A percentile compares a stretch with the other conserved stretches of the same genome.
phyloP scores from a whole-genome alignment of 2,329 filamentous ascomycete species.

The Penicillium sumatraense region DNA sequence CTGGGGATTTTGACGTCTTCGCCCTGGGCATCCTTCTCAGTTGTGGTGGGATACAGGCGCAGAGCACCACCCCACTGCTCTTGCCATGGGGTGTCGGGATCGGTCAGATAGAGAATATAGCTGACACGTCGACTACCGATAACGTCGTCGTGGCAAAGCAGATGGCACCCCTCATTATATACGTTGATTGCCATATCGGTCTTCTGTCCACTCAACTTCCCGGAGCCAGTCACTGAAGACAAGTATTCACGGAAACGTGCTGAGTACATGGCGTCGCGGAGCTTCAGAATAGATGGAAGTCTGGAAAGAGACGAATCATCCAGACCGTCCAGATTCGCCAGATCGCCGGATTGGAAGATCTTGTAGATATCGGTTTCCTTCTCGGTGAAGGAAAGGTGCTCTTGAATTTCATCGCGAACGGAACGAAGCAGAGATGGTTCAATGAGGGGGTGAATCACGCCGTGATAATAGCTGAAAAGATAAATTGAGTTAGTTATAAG shows the following conservation, averaged over 20 bases:
- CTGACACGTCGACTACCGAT: conserved; percentile 95
- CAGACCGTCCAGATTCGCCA: conserved; percentile 94
- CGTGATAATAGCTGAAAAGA: conserved; percentile 75
- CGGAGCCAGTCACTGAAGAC: conserved; percentile 81
- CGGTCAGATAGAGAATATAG: conserved; percentile 94
- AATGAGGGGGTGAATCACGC: conserved; percentile 82
- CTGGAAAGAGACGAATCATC: conserved; percentile 83
- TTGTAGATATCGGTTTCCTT: conserved; percentile 99
- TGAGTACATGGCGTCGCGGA: conserved; percentile 96
- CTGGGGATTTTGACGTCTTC: conserved; percentile 78
- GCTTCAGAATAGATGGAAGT: conserved; percentile 82
- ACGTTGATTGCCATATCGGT: conserved; percentile 99
- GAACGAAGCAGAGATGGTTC: conserved; percentile 79
- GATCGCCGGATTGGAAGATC: conserved; percentile 96
- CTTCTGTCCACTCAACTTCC: conserved; percentile 86
- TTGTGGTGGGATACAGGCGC: conserved; percentile 77
- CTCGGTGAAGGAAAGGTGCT: conserved; percentile 92
- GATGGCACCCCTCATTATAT: conserved; percentile 93
- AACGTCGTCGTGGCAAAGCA: conserved; percentile 97
- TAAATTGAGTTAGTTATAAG: not conserved
- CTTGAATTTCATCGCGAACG: conserved; percentile 85
- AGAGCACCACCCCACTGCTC: conserved; percentile 90
- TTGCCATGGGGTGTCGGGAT: conserved; percentile 90
- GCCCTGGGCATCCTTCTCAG: conserved; percentile 69
- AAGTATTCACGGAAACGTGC: conserved; percentile 86